Conservation (phyloP, 305 asterid species). For the Andrographis paniculata region DNA sequence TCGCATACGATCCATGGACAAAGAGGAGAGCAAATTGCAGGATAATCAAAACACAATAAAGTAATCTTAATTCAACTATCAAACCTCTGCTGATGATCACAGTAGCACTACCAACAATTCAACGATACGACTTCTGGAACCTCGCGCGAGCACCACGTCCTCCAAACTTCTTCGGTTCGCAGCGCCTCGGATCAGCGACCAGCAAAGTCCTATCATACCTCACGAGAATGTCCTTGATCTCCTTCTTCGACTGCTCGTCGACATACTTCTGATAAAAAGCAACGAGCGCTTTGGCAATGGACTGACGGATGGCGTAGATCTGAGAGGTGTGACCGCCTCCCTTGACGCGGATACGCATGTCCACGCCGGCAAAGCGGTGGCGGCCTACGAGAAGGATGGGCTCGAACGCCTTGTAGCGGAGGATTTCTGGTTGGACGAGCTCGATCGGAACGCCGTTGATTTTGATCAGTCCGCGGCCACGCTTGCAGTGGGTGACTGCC, state of each 20-base stretch:
- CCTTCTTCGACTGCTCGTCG: slow-evolving; percentile 66
- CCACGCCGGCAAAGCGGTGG: slow-evolving; percentile 67
- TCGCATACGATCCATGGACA: neutral
- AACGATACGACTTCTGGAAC: slow-evolving; percentile 56
- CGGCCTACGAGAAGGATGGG: slow-evolving; percentile 74
- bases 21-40: neutral
- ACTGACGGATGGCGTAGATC: slow-evolving; percentile 82
- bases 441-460: slow-evolving; percentile 79
- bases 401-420: slow-evolving; percentile 77
- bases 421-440: slow-evolving; percentile 73
- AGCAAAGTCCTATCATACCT: slow-evolving; percentile 69
- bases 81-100: neutral
- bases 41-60: neutral
- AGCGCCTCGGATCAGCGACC: slow-evolving; percentile 77
- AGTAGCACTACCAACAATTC: neutral
- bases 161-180: slow-evolving; percentile 85
- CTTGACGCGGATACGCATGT: slow-evolving; percentile 80
- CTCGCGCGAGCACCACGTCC: slow-evolving; percentile 82
- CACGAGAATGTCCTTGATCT: too few relatives aligned
- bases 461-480: slow-evolving; percentile 70
- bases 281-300: slow-evolving; percentile 67
- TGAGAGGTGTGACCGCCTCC: too few relatives aligned
- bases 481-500: slow-evolving; percentile 68
- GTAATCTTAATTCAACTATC: neutral
- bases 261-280: slow-evolving; percentile 71